Conservation (phyloP, 345 rosid species). For the Populus simonii region DNA sequence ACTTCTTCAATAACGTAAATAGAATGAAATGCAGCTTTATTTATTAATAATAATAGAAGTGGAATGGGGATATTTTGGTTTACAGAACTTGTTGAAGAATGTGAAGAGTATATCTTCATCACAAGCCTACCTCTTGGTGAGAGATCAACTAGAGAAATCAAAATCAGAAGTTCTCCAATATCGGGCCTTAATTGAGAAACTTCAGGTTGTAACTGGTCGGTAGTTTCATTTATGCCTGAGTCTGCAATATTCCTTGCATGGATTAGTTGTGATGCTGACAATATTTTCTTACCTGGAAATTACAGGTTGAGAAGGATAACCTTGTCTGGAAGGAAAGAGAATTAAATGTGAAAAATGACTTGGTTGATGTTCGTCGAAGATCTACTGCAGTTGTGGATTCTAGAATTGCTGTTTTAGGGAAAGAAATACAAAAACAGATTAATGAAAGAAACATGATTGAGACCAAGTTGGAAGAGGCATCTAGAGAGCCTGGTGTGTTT, state of each 20-base stretch:
- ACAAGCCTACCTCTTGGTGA: constrained; percentile 51
- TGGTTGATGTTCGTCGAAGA: constrained; percentile 70
- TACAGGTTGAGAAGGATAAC: constrained; percentile 82
- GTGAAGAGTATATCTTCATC: constrained; percentile 66
- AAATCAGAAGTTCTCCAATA: constrained; percentile 61
- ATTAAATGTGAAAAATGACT: constrained; percentile 65
- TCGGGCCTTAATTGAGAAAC: constrained; percentile 78
- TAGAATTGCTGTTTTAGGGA: constrained; percentile 54
- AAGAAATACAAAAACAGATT: constrained; percentile 62
- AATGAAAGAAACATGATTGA: constrained; percentile 56
- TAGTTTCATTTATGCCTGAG: constrained; percentile 43
- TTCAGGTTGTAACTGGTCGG: constrained; percentile 87
- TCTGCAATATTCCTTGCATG: constrained; percentile 19
- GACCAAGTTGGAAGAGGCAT: constrained; percentile 59
- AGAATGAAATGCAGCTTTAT: constrained; percentile 22
- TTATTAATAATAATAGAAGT: constrained; percentile 11
- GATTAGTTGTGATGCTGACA: constrained; percentile 34
- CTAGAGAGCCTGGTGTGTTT: constrained; percentile 68
- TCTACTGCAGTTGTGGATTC: constrained; percentile 64
- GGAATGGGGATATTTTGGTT: constrained; percentile 25
- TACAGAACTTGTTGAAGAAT: constrained; percentile 71
- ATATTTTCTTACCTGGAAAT: constrained; percentile 16
- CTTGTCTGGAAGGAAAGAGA: constrained; percentile 85
- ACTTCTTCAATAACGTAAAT: constrained; percentile 12
- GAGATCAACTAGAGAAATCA: constrained; percentile 71